phyloP scores from a whole-genome alignment of 2,329 filamentous ascomycete species.

The Fusarium circinatum region DNA sequence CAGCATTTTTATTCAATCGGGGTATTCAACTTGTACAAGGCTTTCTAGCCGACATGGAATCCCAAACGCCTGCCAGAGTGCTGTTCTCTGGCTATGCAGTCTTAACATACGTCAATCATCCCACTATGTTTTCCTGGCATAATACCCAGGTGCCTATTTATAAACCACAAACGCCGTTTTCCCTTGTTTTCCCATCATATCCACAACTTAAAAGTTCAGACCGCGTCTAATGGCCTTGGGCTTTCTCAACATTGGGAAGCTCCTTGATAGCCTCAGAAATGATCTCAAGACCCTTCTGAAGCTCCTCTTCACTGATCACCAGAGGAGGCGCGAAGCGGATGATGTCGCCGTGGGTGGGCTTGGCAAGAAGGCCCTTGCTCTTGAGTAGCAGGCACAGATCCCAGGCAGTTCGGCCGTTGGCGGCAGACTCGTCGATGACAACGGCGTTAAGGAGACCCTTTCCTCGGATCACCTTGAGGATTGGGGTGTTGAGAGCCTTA shows the following conservation, averaged over 20 bases:
- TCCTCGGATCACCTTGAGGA: conserved; percentile 85
- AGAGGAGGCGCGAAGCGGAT: conserved; percentile 97
- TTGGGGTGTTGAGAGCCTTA: conserved; percentile 77
- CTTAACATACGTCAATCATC: conserved; percentile 24
- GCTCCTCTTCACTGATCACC: conserved; percentile 90
- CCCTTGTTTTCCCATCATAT: conserved; percentile 12
- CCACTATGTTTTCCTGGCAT: conserved; percentile 23
- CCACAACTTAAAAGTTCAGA: conserved; percentile 39
- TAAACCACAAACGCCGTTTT: conserved; percentile 33
- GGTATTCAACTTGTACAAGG: conserved; percentile 37
- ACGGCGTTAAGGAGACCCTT: conserved; percentile 96
- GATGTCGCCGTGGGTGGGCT: conserved; percentile 98
- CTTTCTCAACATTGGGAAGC: conserved; percentile 69
- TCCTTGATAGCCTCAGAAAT: conserved; percentile 86
- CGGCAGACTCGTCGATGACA: conserved; percentile 90
- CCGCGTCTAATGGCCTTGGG: conserved; percentile 49
- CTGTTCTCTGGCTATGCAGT: conserved; percentile 31
- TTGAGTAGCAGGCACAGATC: conserved; percentile 96
- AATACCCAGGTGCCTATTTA: conserved; percentile 10
- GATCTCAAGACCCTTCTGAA: conserved; percentile 79
- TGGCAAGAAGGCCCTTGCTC: conserved; percentile 94
- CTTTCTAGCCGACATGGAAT: conserved; percentile 25
- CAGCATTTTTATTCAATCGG: conserved; percentile 17
- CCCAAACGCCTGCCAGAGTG: conserved; percentile 38
- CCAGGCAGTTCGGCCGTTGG: conserved; percentile 90